Percentiles rank a stretch among this genome's conserved stretches.
These are phyloP conservation scores for Gardenia jasminoides DNA, from an alignment of 257 asterid genomes.

Conservation along the genomic window DNA sequence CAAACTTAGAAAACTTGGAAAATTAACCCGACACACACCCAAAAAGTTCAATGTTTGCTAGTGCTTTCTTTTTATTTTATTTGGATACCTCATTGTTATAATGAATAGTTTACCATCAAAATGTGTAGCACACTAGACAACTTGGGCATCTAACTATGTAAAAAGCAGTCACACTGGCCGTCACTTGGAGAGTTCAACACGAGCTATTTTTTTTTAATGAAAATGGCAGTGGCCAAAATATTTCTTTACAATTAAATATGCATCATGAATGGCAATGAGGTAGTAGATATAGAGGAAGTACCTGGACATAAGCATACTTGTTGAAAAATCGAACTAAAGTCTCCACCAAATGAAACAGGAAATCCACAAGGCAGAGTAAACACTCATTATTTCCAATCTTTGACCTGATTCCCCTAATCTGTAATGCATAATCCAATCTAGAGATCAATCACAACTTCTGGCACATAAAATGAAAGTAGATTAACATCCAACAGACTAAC, in stretches of 20 bases:
- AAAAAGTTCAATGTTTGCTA: not conserved
- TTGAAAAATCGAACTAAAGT: slow-evolving; percentile 94
- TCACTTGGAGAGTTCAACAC: slow-evolving; percentile 8
- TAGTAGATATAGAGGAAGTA: slow-evolving; percentile 18
- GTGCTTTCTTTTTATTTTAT: not conserved
- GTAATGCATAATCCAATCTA: slow-evolving; percentile 26
- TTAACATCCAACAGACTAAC: slow-evolving; percentile 1
- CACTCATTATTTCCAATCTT: slow-evolving; percentile 96
- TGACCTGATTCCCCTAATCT: slow-evolving; percentile 97
- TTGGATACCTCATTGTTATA: not conserved
- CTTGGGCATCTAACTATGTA: not conserved
- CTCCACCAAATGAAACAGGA: slow-evolving; percentile 90
- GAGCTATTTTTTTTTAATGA: too few relatives aligned
- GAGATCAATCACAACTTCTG: slow-evolving; percentile 17
- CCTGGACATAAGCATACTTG: slow-evolving; percentile 98
- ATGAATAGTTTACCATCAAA: not conserved
- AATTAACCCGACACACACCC: not conserved
- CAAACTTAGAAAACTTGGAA: not conserved
- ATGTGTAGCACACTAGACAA: not conserved
- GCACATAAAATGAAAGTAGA: slow-evolving; percentile 1
- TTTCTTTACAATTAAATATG: not conserved
- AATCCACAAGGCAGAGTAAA: slow-evolving; percentile 92
- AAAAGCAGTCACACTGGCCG: not conserved
- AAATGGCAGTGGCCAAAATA: not conserved
- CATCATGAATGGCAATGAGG: not conserved